Base-by-base conservation (phyloP, 2,329 filamentous ascomycete genomes). In the Lasiodiplodia sp. region DNA sequence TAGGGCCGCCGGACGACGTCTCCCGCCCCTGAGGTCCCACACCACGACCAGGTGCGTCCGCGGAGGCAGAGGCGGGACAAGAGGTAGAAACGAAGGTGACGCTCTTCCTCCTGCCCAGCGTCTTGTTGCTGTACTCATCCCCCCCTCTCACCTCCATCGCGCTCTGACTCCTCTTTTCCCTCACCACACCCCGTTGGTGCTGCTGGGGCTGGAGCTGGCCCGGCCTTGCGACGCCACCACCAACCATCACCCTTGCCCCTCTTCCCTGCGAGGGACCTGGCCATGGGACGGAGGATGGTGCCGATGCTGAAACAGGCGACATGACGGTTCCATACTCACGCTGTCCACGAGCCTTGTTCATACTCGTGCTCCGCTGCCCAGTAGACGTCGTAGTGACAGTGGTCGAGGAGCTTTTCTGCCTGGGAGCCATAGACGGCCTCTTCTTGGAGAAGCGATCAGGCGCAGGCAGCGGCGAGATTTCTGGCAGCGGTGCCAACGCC, bases 381-480 rank as follows among this genome's bases (percentile, higher is more conserved):
- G 31, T 34, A 34, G 31, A 34, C 31, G 31, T 34, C 31, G 31
- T 34, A 34, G 31, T 34, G 31, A 34, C 31, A 34, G 31, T 34
- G 8, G 12, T 47, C 4, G 44, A 47, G 18, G 44, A 21, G n/a
- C 18, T 21, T 8, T 47, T 47, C 6, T 47, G 14, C 18, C 44
- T 47, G 18, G 44, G 44, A 4, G 44, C 18, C 44, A 47, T 47
- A 3, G 44, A 21, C 18, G 38, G 57, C 37, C 38, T 23, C 38
- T 37, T 58, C 34, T 60, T 60, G 14, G 57, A 60, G 57, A 31
- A 60, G 23, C 57, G 57, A 25, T 60, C 57, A 16, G 57, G 57
- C 12, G 57, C 57, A 8, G 57, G 57, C 23, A 60, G 23, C 2
- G 57, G 23, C 8, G 37, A 8, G 23, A 60, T 16, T 28, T 60